Conservation (phyloP, 345 rosid species). For the Ceriops zippeliana region DNA sequence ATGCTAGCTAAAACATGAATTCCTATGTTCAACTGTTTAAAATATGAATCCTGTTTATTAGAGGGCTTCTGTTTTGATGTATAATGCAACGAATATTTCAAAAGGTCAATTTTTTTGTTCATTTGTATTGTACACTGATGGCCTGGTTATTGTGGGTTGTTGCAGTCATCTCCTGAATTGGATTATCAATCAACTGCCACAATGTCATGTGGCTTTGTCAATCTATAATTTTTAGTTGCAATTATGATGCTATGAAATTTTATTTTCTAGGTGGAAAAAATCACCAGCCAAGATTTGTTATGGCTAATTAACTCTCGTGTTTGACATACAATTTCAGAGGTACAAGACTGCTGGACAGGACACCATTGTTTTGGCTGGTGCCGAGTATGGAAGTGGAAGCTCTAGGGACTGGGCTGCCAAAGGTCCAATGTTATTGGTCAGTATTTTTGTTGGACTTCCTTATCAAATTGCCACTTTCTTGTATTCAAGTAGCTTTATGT, state of each 20-base stretch:
- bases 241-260: background rate
- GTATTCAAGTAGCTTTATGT: background rate
- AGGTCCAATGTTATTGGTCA: slow-evolving; percentile 94
- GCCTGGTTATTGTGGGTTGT: background rate
- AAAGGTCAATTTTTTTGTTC: background rate
- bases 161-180: background rate
- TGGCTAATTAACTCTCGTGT: background rate
- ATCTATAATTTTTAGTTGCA: too few species aligned
- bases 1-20: background rate
- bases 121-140: background rate
- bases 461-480: background rate
- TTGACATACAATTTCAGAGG: slow-evolving; percentile 47
- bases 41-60: background rate
- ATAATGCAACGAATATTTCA: background rate
- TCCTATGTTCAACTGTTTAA: background rate
- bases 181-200: background rate
- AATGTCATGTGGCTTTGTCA: background rate
- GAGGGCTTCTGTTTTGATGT: background rate
- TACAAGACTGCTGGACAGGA: slow-evolving; percentile 73
- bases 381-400: slow-evolving; percentile 99
- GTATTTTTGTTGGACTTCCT: slow-evolving; percentile 14
- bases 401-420: slow-evolving; percentile 99
- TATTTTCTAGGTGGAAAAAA: background rate
- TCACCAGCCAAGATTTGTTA: background rate
- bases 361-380: slow-evolving; percentile 91